Evolutionary conservation across 805 yeast genomes (phyloP).

Genomic region (Candida berthetii): DNA sequence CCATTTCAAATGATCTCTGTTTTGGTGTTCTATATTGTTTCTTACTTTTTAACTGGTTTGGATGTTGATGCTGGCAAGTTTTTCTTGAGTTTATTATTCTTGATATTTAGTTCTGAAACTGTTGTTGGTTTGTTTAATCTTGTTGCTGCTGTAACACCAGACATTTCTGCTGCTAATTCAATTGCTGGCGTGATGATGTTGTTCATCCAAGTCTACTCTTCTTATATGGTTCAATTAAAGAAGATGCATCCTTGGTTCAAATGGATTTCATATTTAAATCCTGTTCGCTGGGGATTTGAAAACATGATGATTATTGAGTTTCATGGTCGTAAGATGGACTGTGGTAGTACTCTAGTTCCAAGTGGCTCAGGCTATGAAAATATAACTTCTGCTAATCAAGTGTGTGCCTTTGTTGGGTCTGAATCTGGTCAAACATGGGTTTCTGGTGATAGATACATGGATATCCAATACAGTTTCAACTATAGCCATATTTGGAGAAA

Average conservation of each 20-base stretch:
- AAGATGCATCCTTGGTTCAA: slow-evolving; percentile 68
- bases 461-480: slow-evolving; percentile 39
- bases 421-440: slow-evolving; percentile 45
- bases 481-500: slow-evolving; percentile 75
- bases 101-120: slow-evolving; percentile 35
- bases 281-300: slow-evolving; percentile 55
- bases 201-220: slow-evolving; percentile 51
- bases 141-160: slow-evolving; percentile 43
- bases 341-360: slow-evolving; percentile 53
- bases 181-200: slow-evolving; percentile 50
- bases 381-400: slow-evolving; percentile 29
- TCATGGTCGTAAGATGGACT: slow-evolving; percentile 45
- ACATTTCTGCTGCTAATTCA: slow-evolving; percentile 52
- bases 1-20: slow-evolving; percentile 51
- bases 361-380: slow-evolving; percentile 46
- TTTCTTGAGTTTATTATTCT: slow-evolving; percentile 43
- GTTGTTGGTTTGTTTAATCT: slow-evolving; percentile 48
- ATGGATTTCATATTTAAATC: slow-evolving; percentile 57
- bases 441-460: slow-evolving; percentile 53
- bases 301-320: slow-evolving; percentile 62
- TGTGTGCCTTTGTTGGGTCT: slow-evolving; percentile 62
- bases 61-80: slow-evolving; percentile 45
- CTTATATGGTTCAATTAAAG: slow-evolving; percentile 54
- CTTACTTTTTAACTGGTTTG: slow-evolving; percentile 53
- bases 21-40: slow-evolving; percentile 37